Percentiles rank a stretch among this genome's conserved stretches.
These are phyloP conservation scores for Colletotrichum sp. DNA, from an alignment of 2,329 filamentous ascomycete species.

Conservation along the genomic window DNA sequence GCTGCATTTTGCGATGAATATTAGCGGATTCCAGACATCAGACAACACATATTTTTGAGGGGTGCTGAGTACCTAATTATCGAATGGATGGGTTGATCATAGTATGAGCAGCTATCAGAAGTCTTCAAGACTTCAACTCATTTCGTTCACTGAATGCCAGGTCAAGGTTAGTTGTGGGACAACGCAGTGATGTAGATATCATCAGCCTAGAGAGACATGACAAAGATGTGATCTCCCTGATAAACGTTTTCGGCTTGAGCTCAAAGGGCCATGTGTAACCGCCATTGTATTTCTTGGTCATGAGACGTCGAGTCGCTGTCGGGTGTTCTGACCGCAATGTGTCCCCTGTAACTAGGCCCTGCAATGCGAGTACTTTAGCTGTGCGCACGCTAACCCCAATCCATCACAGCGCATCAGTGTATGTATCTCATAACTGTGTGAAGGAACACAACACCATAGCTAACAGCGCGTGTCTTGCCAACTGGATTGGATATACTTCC, in stretches of 20 bases:
- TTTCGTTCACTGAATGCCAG: background rate
- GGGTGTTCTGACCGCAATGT: background rate
- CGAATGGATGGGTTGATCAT: background rate
- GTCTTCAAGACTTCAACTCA: background rate
- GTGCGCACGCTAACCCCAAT: background rate
- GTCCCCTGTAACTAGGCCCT: background rate
- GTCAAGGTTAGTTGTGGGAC: background rate
- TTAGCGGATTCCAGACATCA: background rate
- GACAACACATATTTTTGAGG: background rate
- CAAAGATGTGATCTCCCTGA: background rate
- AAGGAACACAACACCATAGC: background rate
- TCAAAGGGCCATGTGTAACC: rapidly evolving
- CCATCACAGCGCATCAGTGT: rapidly evolving
- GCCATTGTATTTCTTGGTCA: background rate
- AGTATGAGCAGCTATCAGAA: background rate
- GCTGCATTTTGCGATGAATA: background rate
- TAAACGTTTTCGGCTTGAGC: rapidly evolving
- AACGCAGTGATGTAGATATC: background rate
- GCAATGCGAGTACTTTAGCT: background rate
- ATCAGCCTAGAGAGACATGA: background rate
- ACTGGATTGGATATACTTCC: background rate
- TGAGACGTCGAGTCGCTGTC: background rate
- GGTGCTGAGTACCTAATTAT: background rate
- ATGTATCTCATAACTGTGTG: background rate
- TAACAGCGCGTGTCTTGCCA: background rate